Percentiles rank a stretch among this genome's conserved stretches.
Conservation (phyloP, 2,329 filamentous ascomycete species). For the Davidsoniella eucalypti region DNA sequence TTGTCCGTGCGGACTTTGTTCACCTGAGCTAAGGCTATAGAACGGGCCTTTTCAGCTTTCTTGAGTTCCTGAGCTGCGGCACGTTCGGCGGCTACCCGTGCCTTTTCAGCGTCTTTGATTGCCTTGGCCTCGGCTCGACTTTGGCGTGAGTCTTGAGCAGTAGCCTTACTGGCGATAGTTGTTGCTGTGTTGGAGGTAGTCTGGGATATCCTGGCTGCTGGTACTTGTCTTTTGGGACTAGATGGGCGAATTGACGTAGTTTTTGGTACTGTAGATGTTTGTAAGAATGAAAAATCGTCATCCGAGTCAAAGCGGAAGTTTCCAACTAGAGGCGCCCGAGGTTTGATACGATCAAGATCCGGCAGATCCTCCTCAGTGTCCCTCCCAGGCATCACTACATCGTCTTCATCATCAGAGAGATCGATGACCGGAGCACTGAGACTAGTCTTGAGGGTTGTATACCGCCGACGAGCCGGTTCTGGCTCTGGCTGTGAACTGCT, state of each 20-base stretch:
- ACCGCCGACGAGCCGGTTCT: neutral
- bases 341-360: too few species aligned
- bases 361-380: too few species aligned
- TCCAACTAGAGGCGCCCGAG: too few species aligned
- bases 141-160: neutral
- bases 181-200: neutral
- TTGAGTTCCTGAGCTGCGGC: neutral
- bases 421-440: neutral
- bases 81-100: conserved; percentile 21
- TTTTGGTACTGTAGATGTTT: neutral
- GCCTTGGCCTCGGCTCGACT: neutral
- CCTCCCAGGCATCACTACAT: too few species aligned
- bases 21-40: conserved; percentile 54
- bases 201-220: neutral
- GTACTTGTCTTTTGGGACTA: neutral
- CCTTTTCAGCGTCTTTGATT: conserved; percentile 38
- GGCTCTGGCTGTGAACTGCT: conserved; percentile 5
- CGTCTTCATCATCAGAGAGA: too few species aligned
- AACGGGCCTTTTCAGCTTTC: conserved; percentile 27
- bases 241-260: neutral
- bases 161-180: neutral
- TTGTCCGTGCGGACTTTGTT: conserved; percentile 61
- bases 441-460: neutral
- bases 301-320: neutral
- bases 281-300: neutral